phyloP scores from a whole-genome alignment of 192 early-diverging fungal species.

The Mortierella hygrophila region DNA sequence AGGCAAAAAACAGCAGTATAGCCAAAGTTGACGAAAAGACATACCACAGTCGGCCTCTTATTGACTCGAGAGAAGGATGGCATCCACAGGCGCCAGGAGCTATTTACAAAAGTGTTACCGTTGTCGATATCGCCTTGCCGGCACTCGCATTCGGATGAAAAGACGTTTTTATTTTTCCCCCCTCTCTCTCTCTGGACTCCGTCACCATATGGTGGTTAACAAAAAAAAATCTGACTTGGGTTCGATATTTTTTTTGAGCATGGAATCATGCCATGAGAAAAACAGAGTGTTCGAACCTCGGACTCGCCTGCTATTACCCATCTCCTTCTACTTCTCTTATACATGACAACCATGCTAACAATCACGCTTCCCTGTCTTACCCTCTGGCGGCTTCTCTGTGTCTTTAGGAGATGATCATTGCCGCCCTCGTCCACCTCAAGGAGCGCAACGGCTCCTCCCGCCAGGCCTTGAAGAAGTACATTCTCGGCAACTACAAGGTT shows the following conservation, averaged over 20 bases:
- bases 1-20: not conserved
- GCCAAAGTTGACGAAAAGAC: not conserved
- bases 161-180: not conserved
- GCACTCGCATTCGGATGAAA: not conserved
- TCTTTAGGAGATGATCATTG: constrained; percentile 55
- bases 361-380: not conserved
- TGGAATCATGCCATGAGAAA: not conserved
- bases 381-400: not conserved
- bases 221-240: constrained; percentile 27
- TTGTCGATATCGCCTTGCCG: not conserved
- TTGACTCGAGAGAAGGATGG: not conserved
- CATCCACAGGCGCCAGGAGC: not conserved
- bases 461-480: constrained; percentile 85
- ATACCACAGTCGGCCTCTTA: no score
- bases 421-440: constrained; percentile 70
- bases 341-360: not conserved
- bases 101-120: not conserved
- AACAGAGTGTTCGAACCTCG: not conserved
- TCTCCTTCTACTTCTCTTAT: not conserved
- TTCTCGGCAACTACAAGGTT: constrained; percentile 80
- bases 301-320: not conserved
- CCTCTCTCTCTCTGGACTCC: not conserved
- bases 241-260: constrained; percentile 11
- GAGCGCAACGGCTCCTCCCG: constrained; percentile 81
- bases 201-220: not conserved